phyloP scores from a whole-genome alignment of 108 stramenopile species.

The Fistulifera pelliculosa region DNA sequence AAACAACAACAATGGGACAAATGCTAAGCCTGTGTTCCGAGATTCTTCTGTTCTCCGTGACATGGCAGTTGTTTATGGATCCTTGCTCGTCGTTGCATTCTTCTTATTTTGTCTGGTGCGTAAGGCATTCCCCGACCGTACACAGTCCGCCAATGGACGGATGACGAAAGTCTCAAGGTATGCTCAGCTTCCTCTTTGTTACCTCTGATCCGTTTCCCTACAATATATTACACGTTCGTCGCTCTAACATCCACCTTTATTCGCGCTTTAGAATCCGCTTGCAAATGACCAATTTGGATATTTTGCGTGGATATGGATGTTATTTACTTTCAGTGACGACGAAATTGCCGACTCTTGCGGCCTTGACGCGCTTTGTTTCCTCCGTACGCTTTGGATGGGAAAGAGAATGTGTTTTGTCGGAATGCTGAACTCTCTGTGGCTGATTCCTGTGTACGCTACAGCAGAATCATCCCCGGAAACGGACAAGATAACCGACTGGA shows the following conservation, averaged over 20 bases:
- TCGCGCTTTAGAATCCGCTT: slow-evolving; percentile 13
- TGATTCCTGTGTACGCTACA: slow-evolving; percentile 42
- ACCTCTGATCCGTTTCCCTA: too few species aligned
- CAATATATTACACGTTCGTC: too few species aligned
- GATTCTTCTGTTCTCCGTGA: slow-evolving; percentile 23
- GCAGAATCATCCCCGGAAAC: slow-evolving; percentile 7
- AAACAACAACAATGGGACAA: too few species aligned
- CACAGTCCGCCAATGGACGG: slow-evolving; percentile 41
- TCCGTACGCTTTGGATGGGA: slow-evolving; percentile 29
- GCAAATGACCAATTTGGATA: slow-evolving; percentile 36
- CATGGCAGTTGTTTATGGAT: slow-evolving; percentile 40
- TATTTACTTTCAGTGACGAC: slow-evolving; percentile 37
- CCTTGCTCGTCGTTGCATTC: slow-evolving; percentile 31
- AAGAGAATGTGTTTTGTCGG: slow-evolving; percentile 25
- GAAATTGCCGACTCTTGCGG: slow-evolving; percentile 37
- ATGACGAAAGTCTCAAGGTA: slow-evolving; percentile 11
- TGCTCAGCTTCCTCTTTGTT: too few species aligned
- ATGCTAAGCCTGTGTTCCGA: background rate
- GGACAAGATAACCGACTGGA: slow-evolving; percentile 7
- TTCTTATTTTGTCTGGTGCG: slow-evolving; percentile 39
- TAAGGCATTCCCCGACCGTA: slow-evolving; percentile 27
- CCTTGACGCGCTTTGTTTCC: slow-evolving; percentile 40
- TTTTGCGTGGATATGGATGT: slow-evolving; percentile 52
- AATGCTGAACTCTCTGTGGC: slow-evolving; percentile 36
- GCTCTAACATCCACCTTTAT: too few species aligned